Percentiles rank a stretch among this genome's conserved stretches.
phyloP scores from a whole-genome alignment of 1,284 basidiomycete species.

The Naganishia liquefaciens region DNA sequence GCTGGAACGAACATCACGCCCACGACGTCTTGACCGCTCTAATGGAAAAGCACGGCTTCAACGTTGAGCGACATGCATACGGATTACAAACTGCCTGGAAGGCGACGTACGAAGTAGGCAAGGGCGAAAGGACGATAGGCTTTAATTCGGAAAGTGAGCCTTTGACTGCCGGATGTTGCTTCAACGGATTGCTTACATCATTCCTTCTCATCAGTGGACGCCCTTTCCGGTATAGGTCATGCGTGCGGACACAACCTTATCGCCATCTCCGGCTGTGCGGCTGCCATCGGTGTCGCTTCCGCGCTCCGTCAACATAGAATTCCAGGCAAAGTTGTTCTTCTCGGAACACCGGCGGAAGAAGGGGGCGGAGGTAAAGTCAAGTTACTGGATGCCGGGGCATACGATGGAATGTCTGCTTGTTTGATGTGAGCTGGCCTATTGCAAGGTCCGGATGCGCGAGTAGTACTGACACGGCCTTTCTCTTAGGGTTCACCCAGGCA shows the following conservation, averaged over 20 bases:
- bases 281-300: slow-evolving; percentile 46
- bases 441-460: neutral
- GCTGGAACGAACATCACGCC: slow-evolving; percentile 53
- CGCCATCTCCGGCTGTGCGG: slow-evolving; percentile 51
- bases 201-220: slow-evolving; percentile 37
- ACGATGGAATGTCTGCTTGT: slow-evolving; percentile 70
- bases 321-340: slow-evolving; percentile 69
- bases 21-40: slow-evolving; percentile 63
- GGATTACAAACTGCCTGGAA: slow-evolving; percentile 56
- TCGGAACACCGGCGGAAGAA: slow-evolving; percentile 85
- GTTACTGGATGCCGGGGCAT: slow-evolving; percentile 59
- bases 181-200: too few species aligned
- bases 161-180: too few species aligned
- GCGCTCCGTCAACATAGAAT: slow-evolving; percentile 59
- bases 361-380: slow-evolving; percentile 72
- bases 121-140: slow-evolving; percentile 41
- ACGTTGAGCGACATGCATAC: slow-evolving; percentile 64
- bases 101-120: slow-evolving; percentile 42
- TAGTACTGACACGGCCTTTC: neutral
- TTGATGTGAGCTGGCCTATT: slow-evolving; percentile 59
- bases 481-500: slow-evolving; percentile 26
- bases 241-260: slow-evolving; percentile 67
- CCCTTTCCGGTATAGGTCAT: slow-evolving; percentile 60
- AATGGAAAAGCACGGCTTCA: slow-evolving; percentile 62
- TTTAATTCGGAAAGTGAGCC: slow-evolving; percentile 43